A percentile compares a stretch with the other conserved stretches of the same genome.
These are phyloP conservation scores for Coniochaeta sp. DNA, from an alignment of 2,329 filamentous ascomycete species.

Conservation along the genomic window DNA sequence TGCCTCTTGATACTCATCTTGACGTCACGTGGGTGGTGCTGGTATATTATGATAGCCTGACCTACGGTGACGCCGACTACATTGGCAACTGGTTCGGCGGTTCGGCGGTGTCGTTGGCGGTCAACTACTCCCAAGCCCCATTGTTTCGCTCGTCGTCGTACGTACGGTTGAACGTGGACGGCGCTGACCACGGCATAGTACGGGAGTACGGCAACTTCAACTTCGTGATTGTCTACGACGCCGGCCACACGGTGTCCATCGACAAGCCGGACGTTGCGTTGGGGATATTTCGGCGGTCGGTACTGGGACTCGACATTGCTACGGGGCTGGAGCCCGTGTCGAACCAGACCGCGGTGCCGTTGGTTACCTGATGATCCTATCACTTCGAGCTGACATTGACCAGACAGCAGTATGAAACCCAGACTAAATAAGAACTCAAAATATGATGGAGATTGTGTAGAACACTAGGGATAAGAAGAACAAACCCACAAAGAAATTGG, in stretches of 20 bases:
- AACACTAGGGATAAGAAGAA: too few species aligned
- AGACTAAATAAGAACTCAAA: too few species aligned
- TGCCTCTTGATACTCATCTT: slow-evolving; percentile 7
- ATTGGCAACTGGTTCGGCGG: slow-evolving; percentile 56
- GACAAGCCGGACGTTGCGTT: slow-evolving; percentile 17
- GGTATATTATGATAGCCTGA: slow-evolving; percentile 21
- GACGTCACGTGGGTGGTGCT: background rate
- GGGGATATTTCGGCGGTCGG: slow-evolving; percentile 19
- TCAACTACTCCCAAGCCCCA: slow-evolving; percentile 38
- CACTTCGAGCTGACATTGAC: too few species aligned
- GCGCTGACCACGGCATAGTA: slow-evolving; percentile 52
- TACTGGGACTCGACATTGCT: slow-evolving; percentile 18
- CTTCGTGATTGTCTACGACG: slow-evolving; percentile 50
- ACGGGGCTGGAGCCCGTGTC: slow-evolving; percentile 8
- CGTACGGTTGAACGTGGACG: slow-evolving; percentile 54
- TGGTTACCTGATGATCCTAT: background rate
- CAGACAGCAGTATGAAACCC: too few species aligned
- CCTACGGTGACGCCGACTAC: slow-evolving; percentile 51
- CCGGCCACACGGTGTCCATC: slow-evolving; percentile 37
- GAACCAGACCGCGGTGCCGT: background rate
- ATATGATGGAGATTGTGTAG: too few species aligned
- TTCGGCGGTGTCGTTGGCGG: slow-evolving; percentile 53
- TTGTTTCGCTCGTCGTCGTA: slow-evolving; percentile 56
- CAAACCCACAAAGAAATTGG: too few species aligned
- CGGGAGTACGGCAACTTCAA: slow-evolving; percentile 61